Percentiles rank a stretch among this genome's conserved stretches.
These are phyloP conservation scores for Psilocybe cubensis DNA, from an alignment of 768 basidiomycete species.

Conservation along the genomic window DNA sequence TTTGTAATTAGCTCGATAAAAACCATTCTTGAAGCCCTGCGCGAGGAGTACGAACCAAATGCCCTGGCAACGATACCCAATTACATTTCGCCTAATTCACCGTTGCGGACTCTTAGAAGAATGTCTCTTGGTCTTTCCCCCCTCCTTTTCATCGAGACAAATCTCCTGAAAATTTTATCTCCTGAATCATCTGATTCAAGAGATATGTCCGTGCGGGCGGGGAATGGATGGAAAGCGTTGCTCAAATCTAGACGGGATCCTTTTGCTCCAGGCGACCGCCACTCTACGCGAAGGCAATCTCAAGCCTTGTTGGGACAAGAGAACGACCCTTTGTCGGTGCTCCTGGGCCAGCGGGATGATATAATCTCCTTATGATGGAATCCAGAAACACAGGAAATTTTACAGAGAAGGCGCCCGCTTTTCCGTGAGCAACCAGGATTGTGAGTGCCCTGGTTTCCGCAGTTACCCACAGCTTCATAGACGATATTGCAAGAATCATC, in stretches of 20 bases:
- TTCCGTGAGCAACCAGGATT: conserved; percentile 70
- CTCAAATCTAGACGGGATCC: conserved; percentile 26
- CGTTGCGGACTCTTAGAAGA: conserved; percentile 31
- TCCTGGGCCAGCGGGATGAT: conserved; percentile 59
- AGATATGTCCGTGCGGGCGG: conserved; percentile 57
- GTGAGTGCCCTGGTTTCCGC: conserved; percentile 43
- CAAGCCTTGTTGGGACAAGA: conserved; percentile 27
- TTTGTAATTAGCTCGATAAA: conserved; percentile 52
- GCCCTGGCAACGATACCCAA: conserved; percentile 17
- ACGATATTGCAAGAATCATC: conserved; percentile 67
- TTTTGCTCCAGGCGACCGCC: neutral
- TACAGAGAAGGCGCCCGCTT: conserved; percentile 52
- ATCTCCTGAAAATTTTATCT: conserved; percentile 52
- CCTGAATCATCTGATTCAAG: conserved; percentile 42
- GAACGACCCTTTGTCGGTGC: conserved; percentile 53
- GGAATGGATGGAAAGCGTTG: conserved; percentile 60
- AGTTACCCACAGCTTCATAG: conserved; percentile 57
- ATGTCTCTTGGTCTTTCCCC: conserved; percentile 44
- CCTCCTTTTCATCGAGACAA: conserved; percentile 57
- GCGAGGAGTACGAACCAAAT: conserved; percentile 44
- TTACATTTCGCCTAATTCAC: conserved; percentile 17
- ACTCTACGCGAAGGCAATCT: conserved; percentile 15
- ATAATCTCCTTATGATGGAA: conserved; percentile 69
- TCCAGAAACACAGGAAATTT: conserved; percentile 49
- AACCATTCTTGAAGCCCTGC: conserved; percentile 55